Conservation (phyloP, 2,329 filamentous ascomycete genomes). For the Paramyrothecium roridum region DNA sequence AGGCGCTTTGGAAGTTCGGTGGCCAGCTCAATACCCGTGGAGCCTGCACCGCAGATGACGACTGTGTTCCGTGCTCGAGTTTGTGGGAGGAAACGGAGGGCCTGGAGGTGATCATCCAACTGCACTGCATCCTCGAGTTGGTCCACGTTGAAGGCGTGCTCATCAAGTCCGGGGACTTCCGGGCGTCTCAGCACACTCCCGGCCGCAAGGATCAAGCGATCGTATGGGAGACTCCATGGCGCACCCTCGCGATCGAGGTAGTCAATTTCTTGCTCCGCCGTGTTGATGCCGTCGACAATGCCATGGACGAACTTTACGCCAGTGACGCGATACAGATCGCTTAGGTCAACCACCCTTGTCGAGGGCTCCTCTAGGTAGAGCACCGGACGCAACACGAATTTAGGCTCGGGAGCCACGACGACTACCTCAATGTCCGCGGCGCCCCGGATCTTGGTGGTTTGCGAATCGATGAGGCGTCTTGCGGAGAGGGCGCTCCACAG, state of each 20-base stretch:
- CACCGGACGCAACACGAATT: constrained; percentile 25
- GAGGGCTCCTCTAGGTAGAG: constrained; percentile 27
- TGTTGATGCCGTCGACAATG: constrained; percentile 12
- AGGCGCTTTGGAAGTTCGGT: constrained; percentile 26
- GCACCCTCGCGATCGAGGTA: constrained; percentile 5
- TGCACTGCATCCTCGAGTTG: constrained; percentile 18
- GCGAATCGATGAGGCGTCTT: constrained; percentile 18
- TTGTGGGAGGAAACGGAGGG: constrained; percentile 9
- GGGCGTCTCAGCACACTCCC: constrained; percentile 29
- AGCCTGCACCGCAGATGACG: constrained; percentile 28
- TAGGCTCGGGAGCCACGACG: constrained; percentile 28
- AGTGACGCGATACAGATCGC: constrained; percentile 16
- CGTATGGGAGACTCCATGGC: constrained; percentile 13
- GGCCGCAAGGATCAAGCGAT: constrained; percentile 31
- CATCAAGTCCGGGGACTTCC: constrained; percentile 17
- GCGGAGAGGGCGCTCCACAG: constrained; percentile 30
- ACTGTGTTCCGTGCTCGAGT: constrained; percentile 27
- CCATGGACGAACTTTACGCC: constrained; percentile 22
- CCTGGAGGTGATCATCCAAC: constrained; percentile 23
- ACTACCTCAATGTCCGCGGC: constrained; percentile 17
- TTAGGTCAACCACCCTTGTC: constrained; percentile 14
- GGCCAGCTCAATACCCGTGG: constrained; percentile 31
- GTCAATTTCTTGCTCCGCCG: constrained; percentile 10
- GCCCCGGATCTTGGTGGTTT: constrained; percentile 1
- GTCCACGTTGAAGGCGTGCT: constrained; percentile 32